Conservation (phyloP, 108 stramenopile species). For the Bacterosira constricta region DNA sequence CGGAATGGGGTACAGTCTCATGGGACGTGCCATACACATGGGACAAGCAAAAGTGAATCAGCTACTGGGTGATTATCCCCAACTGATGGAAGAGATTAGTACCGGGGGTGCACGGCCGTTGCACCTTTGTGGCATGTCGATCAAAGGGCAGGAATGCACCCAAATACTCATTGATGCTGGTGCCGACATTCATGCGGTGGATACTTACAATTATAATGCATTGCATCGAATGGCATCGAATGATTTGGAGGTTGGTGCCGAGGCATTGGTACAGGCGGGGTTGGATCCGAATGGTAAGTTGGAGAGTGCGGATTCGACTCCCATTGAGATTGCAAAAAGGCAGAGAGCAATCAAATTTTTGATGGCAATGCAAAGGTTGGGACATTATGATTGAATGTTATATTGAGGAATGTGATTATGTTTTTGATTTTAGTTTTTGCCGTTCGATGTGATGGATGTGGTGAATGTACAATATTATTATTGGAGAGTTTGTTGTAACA, state of each 20-base stretch:
- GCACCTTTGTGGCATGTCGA: slow-evolving; percentile 74
- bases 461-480: too few species aligned
- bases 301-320: slow-evolving; percentile 57
- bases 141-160: slow-evolving; percentile 50
- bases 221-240: slow-evolving; percentile 83
- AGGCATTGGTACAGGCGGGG: slow-evolving; percentile 31
- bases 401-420: neutral
- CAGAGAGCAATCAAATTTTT: slow-evolving; percentile 67
- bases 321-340: slow-evolving; percentile 61
- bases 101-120: slow-evolving; percentile 77
- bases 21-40: slow-evolving; percentile 52
- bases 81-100: slow-evolving; percentile 58
- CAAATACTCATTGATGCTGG: slow-evolving; percentile 59
- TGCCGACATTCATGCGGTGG: slow-evolving; percentile 58
- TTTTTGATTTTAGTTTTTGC: too few species aligned
- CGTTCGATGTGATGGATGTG: too few species aligned
- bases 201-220: slow-evolving; percentile 75
- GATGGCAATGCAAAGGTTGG: slow-evolving; percentile 64
- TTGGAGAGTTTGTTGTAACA: too few species aligned
- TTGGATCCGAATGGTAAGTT: slow-evolving; percentile 43
- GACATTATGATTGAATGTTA: slow-evolving; percentile 53
- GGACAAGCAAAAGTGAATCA: slow-evolving; percentile 60
- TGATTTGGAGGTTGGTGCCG: slow-evolving; percentile 65
- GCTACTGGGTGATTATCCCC: slow-evolving; percentile 54
- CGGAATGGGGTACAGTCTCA: slow-evolving; percentile 65